Base-by-base conservation (phyloP, 108 stramenopile genomes). In the Pseudonitzschia multistriata region DNA sequence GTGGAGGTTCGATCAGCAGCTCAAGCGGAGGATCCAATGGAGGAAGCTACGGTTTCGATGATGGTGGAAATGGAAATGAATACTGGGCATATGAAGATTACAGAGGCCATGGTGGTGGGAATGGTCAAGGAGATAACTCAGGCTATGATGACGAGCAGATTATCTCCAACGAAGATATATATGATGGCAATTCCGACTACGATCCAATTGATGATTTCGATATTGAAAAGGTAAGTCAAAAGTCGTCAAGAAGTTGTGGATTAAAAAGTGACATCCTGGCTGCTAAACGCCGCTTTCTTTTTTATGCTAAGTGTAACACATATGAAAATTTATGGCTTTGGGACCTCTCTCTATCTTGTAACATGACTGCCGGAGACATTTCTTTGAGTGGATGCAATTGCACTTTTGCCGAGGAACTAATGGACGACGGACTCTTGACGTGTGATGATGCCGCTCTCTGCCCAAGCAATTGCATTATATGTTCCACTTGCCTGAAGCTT, bases 261-360 rank as follows among this genome's bases (percentile, higher is more conserved):
- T 27, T n/a, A 30, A 55, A 55, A 10, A 30, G n/a, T 25, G 14
- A 55, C 27, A 27, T 4, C 27, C 0, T 30, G 13, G 8, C 13
- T 27, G 22, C 54, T 55, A n/a, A 55, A 25, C 14, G 6, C 29
- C 27, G 22, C 42, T 24, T 25, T 24, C 33, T 28, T 53, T 19
- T 67, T 61, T 37, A 27, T 29, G 11, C 30, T 37, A 77, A 86
- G 60, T 89, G 88, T 49, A 67, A 65, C 22, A 79, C 81, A 0
- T 89, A 84, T 70, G 67, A 67, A 36, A 78, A 81, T 56, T 42
- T 89, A 19, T 89, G 88, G 88, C 30, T 80, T 22, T 89, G 85
- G 85, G 88, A 89, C 66, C 63, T 86, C 29, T 69, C 83, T 10
- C 50, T 89, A 27, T 78, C 88, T 3, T 89, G 88, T 60, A 67